Evolutionary conservation across 768 basidiomycete genomes (phyloP).

Genomic region (Glaciozyma martinii): DNA sequence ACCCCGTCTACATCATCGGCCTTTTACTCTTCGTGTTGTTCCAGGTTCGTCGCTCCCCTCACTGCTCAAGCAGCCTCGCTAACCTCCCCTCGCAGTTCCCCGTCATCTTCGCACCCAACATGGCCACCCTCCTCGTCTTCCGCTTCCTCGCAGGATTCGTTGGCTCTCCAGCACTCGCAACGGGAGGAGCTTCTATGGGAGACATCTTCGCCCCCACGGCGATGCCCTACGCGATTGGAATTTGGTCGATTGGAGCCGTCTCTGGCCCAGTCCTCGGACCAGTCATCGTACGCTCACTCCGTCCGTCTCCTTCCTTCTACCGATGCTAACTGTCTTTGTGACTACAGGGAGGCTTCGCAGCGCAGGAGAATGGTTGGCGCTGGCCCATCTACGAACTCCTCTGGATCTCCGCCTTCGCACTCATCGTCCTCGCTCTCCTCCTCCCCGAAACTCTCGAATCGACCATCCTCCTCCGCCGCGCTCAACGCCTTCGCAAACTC

Average conservation of each 20-base stretch:
- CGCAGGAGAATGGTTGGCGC: conserved; percentile 38
- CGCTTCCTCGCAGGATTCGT: conserved; percentile 40
- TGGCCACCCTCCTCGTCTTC: conserved; percentile 36
- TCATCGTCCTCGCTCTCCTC: conserved; percentile 37
- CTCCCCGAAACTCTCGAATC: conserved; percentile 40
- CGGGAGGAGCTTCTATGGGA: conserved; percentile 37
- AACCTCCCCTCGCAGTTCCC: conserved; percentile 11
- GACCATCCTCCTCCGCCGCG: conserved; percentile 41
- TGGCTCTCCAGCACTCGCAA: conserved; percentile 40
- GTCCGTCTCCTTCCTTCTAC: conserved; percentile 5
- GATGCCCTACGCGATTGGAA: conserved; percentile 37
- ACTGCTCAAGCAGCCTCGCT: too few species aligned
- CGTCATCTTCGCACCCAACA: conserved; percentile 9
- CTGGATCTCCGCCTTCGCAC: conserved; percentile 36
- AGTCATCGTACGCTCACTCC: not conserved
- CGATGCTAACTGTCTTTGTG: not conserved
- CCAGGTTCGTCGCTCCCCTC: conserved; percentile 29
- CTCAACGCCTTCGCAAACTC: conserved; percentile 39
- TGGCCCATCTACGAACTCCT: conserved; percentile 40
- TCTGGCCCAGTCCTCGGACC: conserved; percentile 33
- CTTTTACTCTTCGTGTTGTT: conserved; percentile 39
- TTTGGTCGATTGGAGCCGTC: conserved; percentile 36
- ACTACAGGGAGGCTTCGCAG: conserved; percentile 37
- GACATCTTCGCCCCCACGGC: conserved; percentile 38
- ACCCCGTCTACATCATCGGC: conserved; percentile 39